Conservation (phyloP, 176 grass and related monocot genomes). For the Eleusine coracana region DNA sequence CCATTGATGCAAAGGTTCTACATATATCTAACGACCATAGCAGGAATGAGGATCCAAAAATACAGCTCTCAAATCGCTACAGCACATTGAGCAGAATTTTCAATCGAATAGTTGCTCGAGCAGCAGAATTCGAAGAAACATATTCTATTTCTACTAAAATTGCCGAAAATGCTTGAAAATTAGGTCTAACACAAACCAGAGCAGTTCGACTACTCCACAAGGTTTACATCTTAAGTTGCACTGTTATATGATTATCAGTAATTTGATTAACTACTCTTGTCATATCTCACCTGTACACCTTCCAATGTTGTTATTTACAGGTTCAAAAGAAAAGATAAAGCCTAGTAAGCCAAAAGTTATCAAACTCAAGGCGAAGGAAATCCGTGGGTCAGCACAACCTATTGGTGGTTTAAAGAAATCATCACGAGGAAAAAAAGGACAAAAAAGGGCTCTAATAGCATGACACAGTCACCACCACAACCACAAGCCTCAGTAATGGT, state of each 20-base stretch:
- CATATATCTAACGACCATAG: background rate
- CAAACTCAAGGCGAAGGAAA: background rate
- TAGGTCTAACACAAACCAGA: background rate
- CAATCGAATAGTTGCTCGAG: background rate
- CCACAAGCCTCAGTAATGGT: too few species aligned
- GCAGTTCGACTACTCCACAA: background rate
- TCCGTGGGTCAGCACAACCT: background rate
- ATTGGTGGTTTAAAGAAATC: slow-evolving; percentile 3
- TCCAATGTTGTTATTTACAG: background rate
- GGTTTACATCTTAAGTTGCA: background rate
- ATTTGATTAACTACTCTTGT: too few species aligned
- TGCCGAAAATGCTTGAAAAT: background rate
- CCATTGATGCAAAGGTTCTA: background rate
- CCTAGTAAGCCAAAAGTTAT: background rate
- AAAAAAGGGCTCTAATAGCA: too few species aligned
- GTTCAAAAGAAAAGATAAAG: background rate
- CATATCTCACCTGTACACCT: background rate
- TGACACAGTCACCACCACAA: too few species aligned
- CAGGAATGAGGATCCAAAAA: background rate
- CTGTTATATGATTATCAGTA: background rate
- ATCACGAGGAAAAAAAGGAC: too few species aligned
- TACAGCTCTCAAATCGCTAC: background rate
- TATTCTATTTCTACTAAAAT: background rate
- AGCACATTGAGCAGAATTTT: background rate
- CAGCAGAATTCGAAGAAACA: slow-evolving; percentile 12